These are phyloP conservation scores for Acanthamoeba healyi DNA, from an alignment of 208 protist genomes.

Conservation along the genomic window DNA sequence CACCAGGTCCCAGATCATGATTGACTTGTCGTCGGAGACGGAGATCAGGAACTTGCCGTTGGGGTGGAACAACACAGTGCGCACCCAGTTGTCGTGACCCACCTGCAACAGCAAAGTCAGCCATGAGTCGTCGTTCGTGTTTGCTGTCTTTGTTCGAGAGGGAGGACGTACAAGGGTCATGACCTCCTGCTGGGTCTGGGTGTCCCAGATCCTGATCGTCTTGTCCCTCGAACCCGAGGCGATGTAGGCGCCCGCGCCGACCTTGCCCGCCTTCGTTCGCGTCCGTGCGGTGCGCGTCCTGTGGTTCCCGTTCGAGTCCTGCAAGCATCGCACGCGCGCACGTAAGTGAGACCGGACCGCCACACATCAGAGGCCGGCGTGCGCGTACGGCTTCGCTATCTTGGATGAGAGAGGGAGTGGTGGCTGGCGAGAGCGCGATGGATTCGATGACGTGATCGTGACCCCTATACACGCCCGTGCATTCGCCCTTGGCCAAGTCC, in stretches of 20 bases:
- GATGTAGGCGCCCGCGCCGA: slow-evolving; percentile 58
- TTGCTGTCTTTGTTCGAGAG: too few species aligned
- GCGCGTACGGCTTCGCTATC: neutral
- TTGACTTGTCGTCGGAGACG: slow-evolving; percentile 64
- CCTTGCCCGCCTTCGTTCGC: neutral
- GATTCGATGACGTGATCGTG: slow-evolving; percentile 88
- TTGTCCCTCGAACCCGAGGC: slow-evolving; percentile 82
- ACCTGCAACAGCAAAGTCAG: too few species aligned
- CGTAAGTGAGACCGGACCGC: too few species aligned
- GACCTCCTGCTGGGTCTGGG: slow-evolving; percentile 73
- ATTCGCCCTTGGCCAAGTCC: slow-evolving; percentile 83
- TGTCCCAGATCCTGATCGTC: slow-evolving; percentile 83
- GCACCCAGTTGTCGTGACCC: slow-evolving; percentile 89
- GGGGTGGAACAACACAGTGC: slow-evolving; percentile 82
- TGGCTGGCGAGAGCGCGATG: slow-evolving; percentile 83
- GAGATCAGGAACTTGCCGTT: slow-evolving; percentile 79
- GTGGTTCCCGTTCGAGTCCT: slow-evolving; percentile 42
- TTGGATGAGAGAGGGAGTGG: slow-evolving; percentile 51
- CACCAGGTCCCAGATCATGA: slow-evolving; percentile 83
- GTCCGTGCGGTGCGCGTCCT: neutral
- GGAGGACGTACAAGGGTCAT: slow-evolving; percentile 72
- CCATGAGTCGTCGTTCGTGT: too few species aligned
- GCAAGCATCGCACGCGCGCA: neutral
- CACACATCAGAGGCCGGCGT: too few species aligned
- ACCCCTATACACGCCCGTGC: slow-evolving; percentile 67